phyloP scores from a whole-genome alignment of 331 rosid species.

The Malus hybrid region DNA sequence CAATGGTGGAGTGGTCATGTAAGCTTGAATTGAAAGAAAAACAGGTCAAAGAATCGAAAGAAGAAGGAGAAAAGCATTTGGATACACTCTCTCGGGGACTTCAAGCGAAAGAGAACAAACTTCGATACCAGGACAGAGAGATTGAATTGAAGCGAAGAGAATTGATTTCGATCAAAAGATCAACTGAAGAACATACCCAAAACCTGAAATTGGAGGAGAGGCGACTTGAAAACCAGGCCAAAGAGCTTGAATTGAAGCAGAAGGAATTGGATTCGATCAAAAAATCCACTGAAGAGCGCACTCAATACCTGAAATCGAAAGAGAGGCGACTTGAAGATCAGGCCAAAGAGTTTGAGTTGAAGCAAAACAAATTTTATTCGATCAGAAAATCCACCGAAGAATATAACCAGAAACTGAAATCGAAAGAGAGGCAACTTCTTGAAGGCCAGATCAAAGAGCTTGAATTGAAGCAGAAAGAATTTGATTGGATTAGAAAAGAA shows the following conservation, averaged over 20 bases:
- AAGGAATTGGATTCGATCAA: background rate
- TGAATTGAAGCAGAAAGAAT: too few relatives aligned
- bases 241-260: too few relatives aligned
- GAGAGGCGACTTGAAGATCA: too few relatives aligned
- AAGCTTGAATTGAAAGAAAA: background rate
- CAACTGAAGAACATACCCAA: slow-evolving; percentile 3
- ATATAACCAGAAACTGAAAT: too few relatives aligned
- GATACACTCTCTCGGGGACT: background rate
- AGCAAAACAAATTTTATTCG: too few relatives aligned
- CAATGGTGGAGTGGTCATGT: background rate
- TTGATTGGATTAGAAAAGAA: too few relatives aligned
- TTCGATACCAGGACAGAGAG: background rate
- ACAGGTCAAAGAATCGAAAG: background rate
- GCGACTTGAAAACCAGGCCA: background rate
- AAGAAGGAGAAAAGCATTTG: background rate
- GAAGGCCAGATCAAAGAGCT: too few relatives aligned
- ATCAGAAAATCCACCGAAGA: too few relatives aligned
- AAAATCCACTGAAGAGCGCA: background rate
- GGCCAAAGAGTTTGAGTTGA: too few relatives aligned
- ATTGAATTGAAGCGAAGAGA: slow-evolving; percentile 7
- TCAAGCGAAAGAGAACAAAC: background rate
- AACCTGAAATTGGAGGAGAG: background rate
- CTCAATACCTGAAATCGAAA: too few relatives aligned
- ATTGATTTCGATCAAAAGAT: background rate
- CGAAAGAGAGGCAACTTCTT: too few relatives aligned